Evolutionary conservation across 108 stramenopile species (phyloP), one percentile per base, ranked within the genome.

Genomic region (Halocafeteria seosinensis): DNA sequence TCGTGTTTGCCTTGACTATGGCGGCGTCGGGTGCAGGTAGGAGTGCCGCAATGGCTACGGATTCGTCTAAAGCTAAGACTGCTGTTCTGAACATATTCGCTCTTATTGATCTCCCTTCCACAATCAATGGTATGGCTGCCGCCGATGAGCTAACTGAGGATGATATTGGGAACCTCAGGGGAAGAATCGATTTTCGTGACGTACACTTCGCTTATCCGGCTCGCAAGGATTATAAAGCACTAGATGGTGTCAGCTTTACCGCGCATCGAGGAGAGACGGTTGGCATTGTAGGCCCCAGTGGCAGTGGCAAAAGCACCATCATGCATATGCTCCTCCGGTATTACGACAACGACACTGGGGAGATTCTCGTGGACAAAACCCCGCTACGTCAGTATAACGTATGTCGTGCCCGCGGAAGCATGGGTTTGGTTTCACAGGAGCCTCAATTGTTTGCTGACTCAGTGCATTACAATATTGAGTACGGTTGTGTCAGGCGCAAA

Each of bases 381-480:
- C 64, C 61, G 26, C 21, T 76, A 35, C 47, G 55, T 32, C 35
- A 66, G 3, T 38, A 55, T 31, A 63, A 81, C 64, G 62, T 78
- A 29, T 60, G 69, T 33, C 79, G 78, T 76, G 62, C 76, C 37
- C 67, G 84, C 23, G 60, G 57, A 24, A 79, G 85, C 42, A 66
- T 88, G 28, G 85, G 84, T 1, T 65, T 77, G 13, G 86, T 89
- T n/a, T 68, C 77, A 9, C 88, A 89, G 73, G 86, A 89, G 68
- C 85, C 87, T 0, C 76, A 76, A 38, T 84, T 89, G 17, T 88
- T 88, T 50, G 67, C 80, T 57, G 78, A 79, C 23, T 82, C 75
- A 42, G 73, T 89, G 23, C 61, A 62, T 26, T 84, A 89, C 26
- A 89, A 89, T 69, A 83, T 89, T 30, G 70, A 74, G 32, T 87